Base-by-base conservation (phyloP, 257 asterid genomes). In the Solanum stenotomum region DNA sequence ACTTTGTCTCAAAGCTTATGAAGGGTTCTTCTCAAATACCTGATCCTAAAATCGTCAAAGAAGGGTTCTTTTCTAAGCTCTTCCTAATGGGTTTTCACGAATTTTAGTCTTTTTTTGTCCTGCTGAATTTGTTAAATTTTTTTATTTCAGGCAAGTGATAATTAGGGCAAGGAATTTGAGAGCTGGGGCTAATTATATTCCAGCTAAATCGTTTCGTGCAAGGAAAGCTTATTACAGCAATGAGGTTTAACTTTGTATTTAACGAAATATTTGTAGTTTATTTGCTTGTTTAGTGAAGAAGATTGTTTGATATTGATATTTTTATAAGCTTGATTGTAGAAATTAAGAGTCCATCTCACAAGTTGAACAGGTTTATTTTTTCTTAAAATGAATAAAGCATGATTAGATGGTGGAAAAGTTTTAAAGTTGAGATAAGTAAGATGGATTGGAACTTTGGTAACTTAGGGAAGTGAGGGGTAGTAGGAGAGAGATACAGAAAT, bases 91-190 rank as follows among this genome's bases (percentile, higher is more conserved):
- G 3, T 15, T 61, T 88, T 25, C 4, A 16, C 27, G 85, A 3
- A 10, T 23, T 16, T 23, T 31, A 6, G 6, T 25, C 12, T 25
- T 20, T 29, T 22, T 29, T 5, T 15, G 14, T 35, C 20, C 20
- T 18, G 6, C 15, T 74, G 81, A 34, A 11, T 65, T 38, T 38
- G 10, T n/a, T 8, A 10, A 1, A 3, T 67, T 22, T 20, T 46
- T 68, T 74, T 4, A 61, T 85, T 84, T 23, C 94, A 96, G 99
- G 92, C 99, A 96, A 89, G 89, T 96, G 90, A 90, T 96, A 72
- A 93, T 95, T 86, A 95, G 99, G 96, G 99, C 99, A 52, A 93
- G 99, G 93, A 94, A 95, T 94, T 95, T 97, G 76, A 92, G 98
- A 93, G 98, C 98, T 34, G 95, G 93, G 4, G 99, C 99, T 25